Conservation (phyloP, 2,329 filamentous ascomycete species). For the Epichloe scottii region DNA sequence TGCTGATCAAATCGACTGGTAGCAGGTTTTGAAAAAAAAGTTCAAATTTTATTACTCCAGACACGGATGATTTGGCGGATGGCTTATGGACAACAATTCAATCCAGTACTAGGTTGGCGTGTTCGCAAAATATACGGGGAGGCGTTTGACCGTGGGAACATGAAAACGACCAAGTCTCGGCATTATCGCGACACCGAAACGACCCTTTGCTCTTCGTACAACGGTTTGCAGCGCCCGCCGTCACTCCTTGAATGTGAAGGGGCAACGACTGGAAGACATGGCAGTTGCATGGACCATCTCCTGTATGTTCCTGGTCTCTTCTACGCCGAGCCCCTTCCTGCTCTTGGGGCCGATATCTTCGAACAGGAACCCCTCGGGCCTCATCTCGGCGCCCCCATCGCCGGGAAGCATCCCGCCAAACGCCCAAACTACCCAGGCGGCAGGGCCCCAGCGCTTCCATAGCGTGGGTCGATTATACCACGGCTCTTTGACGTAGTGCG, state of each 20-base stretch:
- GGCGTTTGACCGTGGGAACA: too few species aligned
- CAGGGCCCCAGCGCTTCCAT: constrained; percentile 50
- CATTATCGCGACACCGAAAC: too few species aligned
- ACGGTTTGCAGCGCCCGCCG: background rate
- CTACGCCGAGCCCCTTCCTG: constrained; percentile 38
- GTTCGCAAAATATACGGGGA: too few species aligned
- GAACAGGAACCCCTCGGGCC: constrained; percentile 39
- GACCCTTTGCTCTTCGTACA: background rate
- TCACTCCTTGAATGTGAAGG: background rate
- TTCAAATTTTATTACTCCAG: too few species aligned
- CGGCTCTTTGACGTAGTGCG: constrained; percentile 47
- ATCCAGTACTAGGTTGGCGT: too few species aligned
- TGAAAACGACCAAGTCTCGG: too few species aligned
- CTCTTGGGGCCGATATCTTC: constrained; percentile 49
- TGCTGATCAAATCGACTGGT: too few species aligned
- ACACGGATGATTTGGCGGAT: too few species aligned
- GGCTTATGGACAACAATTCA: too few species aligned
- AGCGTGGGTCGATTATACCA: constrained; percentile 50
- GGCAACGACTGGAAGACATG: background rate
- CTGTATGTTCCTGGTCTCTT: constrained; percentile 14
- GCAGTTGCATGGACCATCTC: background rate
- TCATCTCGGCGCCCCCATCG: constrained; percentile 21
- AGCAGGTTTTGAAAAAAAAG: too few species aligned
- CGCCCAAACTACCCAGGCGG: constrained; percentile 33
- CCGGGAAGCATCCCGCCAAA: constrained; percentile 35